Evolutionary conservation across 352 stramenopile species (phyloP), one percentile per base, ranked within the genome.

Genomic region (Phytopythium litorale): DNA sequence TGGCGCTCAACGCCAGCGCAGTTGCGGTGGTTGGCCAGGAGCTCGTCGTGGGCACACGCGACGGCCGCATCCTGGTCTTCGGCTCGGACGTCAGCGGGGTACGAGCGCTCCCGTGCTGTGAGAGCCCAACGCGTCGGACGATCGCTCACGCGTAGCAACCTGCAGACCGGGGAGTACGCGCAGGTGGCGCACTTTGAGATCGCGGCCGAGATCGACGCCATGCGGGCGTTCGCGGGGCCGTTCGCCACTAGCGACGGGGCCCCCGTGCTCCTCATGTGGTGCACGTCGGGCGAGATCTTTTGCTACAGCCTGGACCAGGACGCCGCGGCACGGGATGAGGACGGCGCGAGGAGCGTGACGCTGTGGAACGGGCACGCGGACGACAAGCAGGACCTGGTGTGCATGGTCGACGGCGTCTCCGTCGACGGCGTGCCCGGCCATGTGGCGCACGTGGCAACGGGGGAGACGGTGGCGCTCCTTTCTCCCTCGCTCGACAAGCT

Each of bases 1-100:
- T 89, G 23, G 73, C 76, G 7, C 64, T 92, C 3, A 94, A 92
- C 70, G 77, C 90, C 32, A 89, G 83, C 52, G 78, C 80, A 46
- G 63, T 87, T 28, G 70, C 70, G 23, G 46, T 88, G 32, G 59
- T 87, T 11, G 72, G 84, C 38, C 70, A 70, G 8, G 73, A 84
- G 56, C 65, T 94, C 19, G 68, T 91, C 11, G 60, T 89, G 60
- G 81, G 78, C 35, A 92, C 83, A 7, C 74, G 81, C 54, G 80
- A 91, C 35, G 81, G 81, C n/a, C 58, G 73, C 18, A 71, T 94
- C 43, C 64, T 84, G 32, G 67, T 84, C 38, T 92, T 87, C 59
- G 54, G 64, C 52, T 58, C 62, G 2, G 73, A 84, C 37, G 1
- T 61, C 9, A 75, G 70, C 30, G 61, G 60, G 21, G 71, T 81